Evolutionary conservation across 805 yeast species (phyloP).

Genomic region (Cyberlindnera saturnus): DNA sequence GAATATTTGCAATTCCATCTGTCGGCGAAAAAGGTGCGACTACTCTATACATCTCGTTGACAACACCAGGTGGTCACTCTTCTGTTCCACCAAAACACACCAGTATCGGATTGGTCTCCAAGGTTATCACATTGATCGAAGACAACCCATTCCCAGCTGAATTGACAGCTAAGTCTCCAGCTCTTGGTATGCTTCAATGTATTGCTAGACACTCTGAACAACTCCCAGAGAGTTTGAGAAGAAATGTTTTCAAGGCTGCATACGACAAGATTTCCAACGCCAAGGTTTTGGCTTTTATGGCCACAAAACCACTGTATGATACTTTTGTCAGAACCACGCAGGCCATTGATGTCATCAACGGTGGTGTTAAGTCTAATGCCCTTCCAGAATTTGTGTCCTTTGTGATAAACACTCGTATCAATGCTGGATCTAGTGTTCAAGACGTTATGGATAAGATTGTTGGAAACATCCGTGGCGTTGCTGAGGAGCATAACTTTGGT

Average conservation of each 20-base stretch:
- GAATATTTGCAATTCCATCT: slow-evolving; percentile 41
- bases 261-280: slow-evolving; percentile 30
- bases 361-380: slow-evolving; percentile 75
- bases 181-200: slow-evolving; percentile 50
- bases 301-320: slow-evolving; percentile 5
- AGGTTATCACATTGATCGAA: slow-evolving; percentile 49
- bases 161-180: slow-evolving; percentile 48
- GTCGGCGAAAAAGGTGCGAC: slow-evolving; percentile 40
- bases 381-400: slow-evolving; percentile 54
- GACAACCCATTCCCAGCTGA: slow-evolving; percentile 42
- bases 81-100: slow-evolving; percentile 71
- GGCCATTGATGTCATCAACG: slow-evolving; percentile 36
- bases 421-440: slow-evolving; percentile 44
- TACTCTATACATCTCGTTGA: slow-evolving; percentile 35
- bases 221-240: slow-evolving; percentile 22
- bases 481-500: slow-evolving; percentile 18
- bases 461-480: slow-evolving; percentile 11
- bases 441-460: slow-evolving; percentile 27
- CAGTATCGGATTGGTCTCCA: slow-evolving; percentile 59
- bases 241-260: slow-evolving; percentile 31
- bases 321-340: slow-evolving; percentile 19
- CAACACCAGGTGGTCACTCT: slow-evolving; percentile 72
- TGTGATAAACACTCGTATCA: slow-evolving; percentile 57
- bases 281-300: slow-evolving; percentile 26
- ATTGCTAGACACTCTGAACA: slow-evolving; percentile 40